Base-by-base conservation (phyloP, 2,329 filamentous ascomycete species). In the Plectosphaerella plurivora region DNA sequence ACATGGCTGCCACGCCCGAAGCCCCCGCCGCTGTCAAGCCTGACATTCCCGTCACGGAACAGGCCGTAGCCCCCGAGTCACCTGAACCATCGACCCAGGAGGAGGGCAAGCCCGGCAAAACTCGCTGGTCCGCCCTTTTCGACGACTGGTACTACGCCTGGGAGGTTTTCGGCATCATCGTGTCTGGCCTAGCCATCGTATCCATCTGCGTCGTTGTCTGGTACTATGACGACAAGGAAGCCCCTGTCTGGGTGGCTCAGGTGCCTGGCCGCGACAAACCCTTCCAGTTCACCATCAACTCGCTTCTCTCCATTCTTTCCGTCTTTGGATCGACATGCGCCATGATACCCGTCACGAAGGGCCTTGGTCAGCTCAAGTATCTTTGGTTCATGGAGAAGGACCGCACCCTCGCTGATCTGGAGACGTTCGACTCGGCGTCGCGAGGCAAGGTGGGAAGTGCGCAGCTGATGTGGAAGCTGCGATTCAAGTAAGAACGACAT, bases 371-470 rank as follows among this genome's bases (percentile, higher is more conserved):
- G 44, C 35, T 54, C 15, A 52, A 54, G 20, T 54, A 54, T 25
- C 46, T 54, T 3, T 54, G 50, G 50, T 52, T 54, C 24, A 49
- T 52, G 50, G 50, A 54, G 11, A 45, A 54, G 20, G 50, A 52
- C 10, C 49, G 53, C 15, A 51, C 25, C 15, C 47, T 54, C 7
- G 53, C 53, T 10, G 53, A 54, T 35, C 41, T 54, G 7, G 50
- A 54, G 24, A 47, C 47, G 5, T 54, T 54, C 11, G 50, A 54
- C 44, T 52, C 53, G 14, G 53, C 50, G 16, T 51, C 53, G 2
- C 46, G 53, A 5, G 53, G 53, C 22, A 52, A 49, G 36, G 14
- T 47, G 5, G 53, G 53, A 7, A 54, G 53, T 25, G 46, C 45
- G 14, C 11, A 47, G 24, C 50, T 54, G 6, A 46, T 52, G 11